Conservation (phyloP, 1,139 yeast species). For the Komagataea norvegica region DNA sequence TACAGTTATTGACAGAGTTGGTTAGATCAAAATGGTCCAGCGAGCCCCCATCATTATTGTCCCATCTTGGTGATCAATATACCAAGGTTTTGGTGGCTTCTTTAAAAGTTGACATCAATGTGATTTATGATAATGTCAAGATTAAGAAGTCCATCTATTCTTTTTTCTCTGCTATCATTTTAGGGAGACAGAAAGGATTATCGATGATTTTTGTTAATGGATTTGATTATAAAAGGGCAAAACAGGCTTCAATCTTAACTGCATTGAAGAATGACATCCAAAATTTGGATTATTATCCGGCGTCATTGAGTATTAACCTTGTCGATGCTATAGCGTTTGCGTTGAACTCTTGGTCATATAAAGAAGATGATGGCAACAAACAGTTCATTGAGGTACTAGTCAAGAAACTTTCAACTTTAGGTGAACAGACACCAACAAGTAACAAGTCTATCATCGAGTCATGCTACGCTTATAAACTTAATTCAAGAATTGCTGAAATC, state of each 20-base stretch:
- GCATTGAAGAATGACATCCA: constrained; percentile 57
- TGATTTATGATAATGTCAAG: constrained; percentile 51
- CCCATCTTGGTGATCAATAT: constrained; percentile 66
- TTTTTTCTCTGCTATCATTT: constrained; percentile 72
- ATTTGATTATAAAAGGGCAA: constrained; percentile 37
- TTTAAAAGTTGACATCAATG: constrained; percentile 56
- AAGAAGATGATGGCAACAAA: constrained; percentile 45
- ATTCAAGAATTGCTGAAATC: constrained; percentile 69
- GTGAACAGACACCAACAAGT: constrained; percentile 19
- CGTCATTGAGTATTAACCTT: constrained; percentile 44
- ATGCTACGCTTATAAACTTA: constrained; percentile 53
- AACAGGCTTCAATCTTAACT: constrained; percentile 40
- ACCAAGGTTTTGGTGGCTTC: constrained; percentile 57
- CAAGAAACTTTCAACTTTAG: constrained; percentile 29
- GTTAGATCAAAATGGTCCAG: constrained; percentile 58
- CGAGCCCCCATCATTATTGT: constrained; percentile 69
- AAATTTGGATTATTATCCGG: constrained; percentile 50
- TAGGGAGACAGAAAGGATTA: constrained; percentile 81
- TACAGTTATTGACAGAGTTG: constrained; percentile 57
- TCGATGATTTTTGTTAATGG: constrained; percentile 77
- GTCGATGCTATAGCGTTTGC: constrained; percentile 64
- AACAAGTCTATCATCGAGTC: constrained; percentile 33
- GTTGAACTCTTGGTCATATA: constrained; percentile 65
- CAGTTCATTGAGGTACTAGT: constrained; percentile 51
- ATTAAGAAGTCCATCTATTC: constrained; percentile 59